These are phyloP conservation scores for Fraxinus ornus DNA, from an alignment of 305 asterid genomes.

Conservation along the genomic window DNA sequence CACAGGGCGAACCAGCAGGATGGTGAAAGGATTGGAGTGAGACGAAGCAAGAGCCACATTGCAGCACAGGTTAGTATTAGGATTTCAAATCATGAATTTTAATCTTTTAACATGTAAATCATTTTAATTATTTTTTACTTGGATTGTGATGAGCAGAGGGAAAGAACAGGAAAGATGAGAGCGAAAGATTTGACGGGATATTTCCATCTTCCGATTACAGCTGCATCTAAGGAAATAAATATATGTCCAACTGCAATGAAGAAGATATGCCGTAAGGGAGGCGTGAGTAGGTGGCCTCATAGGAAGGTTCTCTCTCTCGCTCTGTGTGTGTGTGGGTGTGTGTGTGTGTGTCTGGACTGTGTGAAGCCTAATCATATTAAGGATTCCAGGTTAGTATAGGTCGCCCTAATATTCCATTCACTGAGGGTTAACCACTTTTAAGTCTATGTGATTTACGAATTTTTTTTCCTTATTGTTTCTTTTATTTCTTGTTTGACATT, in stretches of 20 bases:
- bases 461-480: background rate
- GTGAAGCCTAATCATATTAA: background rate
- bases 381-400: background rate
- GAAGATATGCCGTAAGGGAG: constrained; percentile 58
- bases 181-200: constrained; percentile 41
- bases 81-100: background rate
- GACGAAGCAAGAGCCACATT: constrained; percentile 27
- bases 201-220: constrained; percentile 51
- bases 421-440: too few relatives aligned
- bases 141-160: constrained; percentile 49
- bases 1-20: constrained; percentile 2
- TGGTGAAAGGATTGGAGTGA: constrained; percentile 15
- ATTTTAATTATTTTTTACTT: background rate
- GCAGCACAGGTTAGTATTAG: constrained; percentile 44
- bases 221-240: constrained; percentile 43
- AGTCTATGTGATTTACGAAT: too few relatives aligned
- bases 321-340: background rate
- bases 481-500: background rate
- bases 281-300: constrained; percentile 65
- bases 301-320: constrained; percentile 43
- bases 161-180: constrained; percentile 52
- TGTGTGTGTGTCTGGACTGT: background rate
- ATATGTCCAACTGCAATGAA: constrained; percentile 66
- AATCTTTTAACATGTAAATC: background rate
- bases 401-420: background rate